Evolutionary conservation across 1,284 basidiomycete genomes (phyloP).

Genomic region (Ceratobasidium sp.): DNA sequence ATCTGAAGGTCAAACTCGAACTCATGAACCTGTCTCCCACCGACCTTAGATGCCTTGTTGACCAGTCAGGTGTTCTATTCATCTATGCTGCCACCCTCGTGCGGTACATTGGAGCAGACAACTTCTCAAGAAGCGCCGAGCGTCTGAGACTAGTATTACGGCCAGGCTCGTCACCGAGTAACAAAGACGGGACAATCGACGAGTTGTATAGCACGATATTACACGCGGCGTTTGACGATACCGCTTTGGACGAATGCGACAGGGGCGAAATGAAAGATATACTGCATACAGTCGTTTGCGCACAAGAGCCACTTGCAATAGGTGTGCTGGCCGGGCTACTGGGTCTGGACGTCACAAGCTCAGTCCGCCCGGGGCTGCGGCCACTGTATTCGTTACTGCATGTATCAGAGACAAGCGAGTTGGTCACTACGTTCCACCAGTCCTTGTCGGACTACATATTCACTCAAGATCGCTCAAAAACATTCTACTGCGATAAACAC

Average conservation of each 20-base stretch:
- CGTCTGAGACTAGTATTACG: not conserved
- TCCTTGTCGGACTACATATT: conserved; percentile 10
- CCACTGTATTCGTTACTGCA: not conserved
- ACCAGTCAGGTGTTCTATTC: not conserved
- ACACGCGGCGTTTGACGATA: not conserved
- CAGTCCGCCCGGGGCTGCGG: not conserved
- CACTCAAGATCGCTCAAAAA: not conserved
- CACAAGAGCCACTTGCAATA: not conserved
- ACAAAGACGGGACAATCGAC: not conserved
- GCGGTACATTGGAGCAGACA: not conserved
- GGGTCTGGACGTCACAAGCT: not conserved
- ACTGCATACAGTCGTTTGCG: not conserved
- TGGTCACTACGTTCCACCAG: conserved; percentile 8
- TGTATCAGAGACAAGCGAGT: not conserved
- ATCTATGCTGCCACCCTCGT: conserved; percentile 24
- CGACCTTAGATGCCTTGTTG: not conserved
- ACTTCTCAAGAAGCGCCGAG: not conserved
- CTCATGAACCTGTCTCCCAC: not conserved
- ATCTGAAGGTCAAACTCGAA: not conserved
- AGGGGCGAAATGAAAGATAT: not conserved
- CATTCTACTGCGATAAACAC: not conserved
- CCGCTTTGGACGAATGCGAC: not conserved
- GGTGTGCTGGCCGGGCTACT: not conserved
- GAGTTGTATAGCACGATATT: conserved; percentile 2
- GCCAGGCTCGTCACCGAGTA: no score